Evolutionary conservation across 176 grass and related monocot species (phyloP).

Genomic region (Phoenix roebelenii): DNA sequence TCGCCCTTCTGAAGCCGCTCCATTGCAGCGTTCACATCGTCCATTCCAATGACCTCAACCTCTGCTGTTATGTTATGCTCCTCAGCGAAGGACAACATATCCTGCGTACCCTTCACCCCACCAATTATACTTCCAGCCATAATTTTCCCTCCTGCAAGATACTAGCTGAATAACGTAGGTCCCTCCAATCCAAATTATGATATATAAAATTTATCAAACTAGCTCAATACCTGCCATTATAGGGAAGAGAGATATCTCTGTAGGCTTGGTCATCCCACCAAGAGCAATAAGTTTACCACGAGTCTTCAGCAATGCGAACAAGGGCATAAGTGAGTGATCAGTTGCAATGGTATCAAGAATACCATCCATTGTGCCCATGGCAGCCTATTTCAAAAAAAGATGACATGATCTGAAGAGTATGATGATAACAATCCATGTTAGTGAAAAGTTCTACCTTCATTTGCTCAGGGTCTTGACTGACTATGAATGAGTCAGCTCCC

Average conservation of each 20-base stretch:
- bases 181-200: too few relatives aligned
- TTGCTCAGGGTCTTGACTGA: conserved; percentile 4
- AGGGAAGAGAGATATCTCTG: conserved; percentile 13
- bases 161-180: too few relatives aligned
- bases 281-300: conserved; percentile 21
- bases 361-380: conserved; percentile 19
- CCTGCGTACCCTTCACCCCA: conserved; percentile 18
- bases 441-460: conserved; percentile 19
- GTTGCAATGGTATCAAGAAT: conserved; percentile 21
- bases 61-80: conserved; percentile 16
- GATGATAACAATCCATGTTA: too few relatives aligned
- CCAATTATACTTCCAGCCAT: conserved; percentile 26
- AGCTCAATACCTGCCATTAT: conserved; percentile 5
- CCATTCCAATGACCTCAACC: conserved; percentile 24
- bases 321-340: background rate
- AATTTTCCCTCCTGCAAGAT: conserved; percentile 15
- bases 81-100: conserved; percentile 20
- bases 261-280: conserved; percentile 14
- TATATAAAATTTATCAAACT: too few relatives aligned
- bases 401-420: background rate
- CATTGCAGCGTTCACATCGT: conserved; percentile 19
- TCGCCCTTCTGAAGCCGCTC: conserved; percentile 20
- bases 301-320: conserved; percentile 16
- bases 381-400: background rate
- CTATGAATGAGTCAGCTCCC: conserved; percentile 33